Conservation (phyloP, 208 protist genomes). For the Novymonas esmeraldas region DNA sequence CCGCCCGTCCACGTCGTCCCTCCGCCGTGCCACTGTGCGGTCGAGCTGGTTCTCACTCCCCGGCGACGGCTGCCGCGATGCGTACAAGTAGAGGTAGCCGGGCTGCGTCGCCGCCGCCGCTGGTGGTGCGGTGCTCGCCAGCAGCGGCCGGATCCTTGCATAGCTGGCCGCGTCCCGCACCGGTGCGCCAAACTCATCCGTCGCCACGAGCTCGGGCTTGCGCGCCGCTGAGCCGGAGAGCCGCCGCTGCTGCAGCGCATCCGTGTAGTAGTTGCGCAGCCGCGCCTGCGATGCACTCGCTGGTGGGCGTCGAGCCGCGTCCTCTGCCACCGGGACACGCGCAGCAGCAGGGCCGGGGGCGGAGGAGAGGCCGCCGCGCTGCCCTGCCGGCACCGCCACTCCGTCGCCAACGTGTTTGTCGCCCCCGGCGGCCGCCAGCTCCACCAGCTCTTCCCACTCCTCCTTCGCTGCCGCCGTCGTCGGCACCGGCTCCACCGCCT, state of each 20-base stretch:
- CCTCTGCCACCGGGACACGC: no score
- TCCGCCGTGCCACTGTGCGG: background rate
- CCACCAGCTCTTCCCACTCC: background rate
- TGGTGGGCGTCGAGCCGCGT: background rate
- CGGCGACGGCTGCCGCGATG: background rate
- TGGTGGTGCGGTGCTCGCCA: background rate
- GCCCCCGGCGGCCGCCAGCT: background rate
- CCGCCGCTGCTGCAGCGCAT: background rate
- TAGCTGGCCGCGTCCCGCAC: background rate
- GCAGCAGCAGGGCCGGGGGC: no score
- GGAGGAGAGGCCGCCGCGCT: no score
- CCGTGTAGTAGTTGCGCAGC: background rate
- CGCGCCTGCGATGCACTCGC: background rate
- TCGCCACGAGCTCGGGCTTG: background rate
- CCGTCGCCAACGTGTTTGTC: background rate
- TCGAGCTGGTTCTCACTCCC: background rate
- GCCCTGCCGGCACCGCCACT: no score
- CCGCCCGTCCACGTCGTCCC: slow-evolving; percentile 5
- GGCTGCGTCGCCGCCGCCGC: background rate
- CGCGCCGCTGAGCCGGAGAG: background rate
- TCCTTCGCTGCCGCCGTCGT: background rate
- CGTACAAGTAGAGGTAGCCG: slow-evolving; percentile 12
- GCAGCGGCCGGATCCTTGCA: background rate
- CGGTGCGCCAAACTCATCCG: background rate
- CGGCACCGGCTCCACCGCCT: background rate